Conservation (phyloP, 2,329 filamentous ascomycete genomes). For the Ceratocystis colombiana region DNA sequence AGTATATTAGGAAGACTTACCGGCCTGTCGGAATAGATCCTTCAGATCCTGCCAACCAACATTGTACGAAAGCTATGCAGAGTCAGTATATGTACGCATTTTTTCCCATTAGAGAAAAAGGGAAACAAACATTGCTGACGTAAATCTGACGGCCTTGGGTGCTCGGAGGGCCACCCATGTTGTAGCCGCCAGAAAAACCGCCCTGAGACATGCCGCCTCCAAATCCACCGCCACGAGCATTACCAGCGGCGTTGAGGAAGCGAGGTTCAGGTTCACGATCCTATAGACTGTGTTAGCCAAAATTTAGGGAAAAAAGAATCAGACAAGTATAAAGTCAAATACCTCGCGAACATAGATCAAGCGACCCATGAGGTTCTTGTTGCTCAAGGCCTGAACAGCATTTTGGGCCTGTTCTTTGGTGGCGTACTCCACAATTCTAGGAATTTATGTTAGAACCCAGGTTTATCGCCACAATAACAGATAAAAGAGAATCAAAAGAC, state of each 20-base stretch:
- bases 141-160: constrained; percentile 77
- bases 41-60: constrained; percentile 99
- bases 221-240: constrained; percentile 47
- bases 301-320: background rate
- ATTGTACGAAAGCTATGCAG: constrained; percentile 76
- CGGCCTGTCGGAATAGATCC: constrained; percentile 95
- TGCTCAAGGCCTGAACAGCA: constrained; percentile 94
- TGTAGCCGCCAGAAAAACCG: constrained; percentile 43
- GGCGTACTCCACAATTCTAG: constrained; percentile 99
- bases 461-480: background rate
- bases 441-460: constrained; percentile 13
- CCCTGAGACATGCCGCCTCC: constrained; percentile 34
- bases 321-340: constrained; percentile 31
- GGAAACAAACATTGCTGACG: constrained; percentile 84
- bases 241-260: constrained; percentile 64
- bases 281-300: constrained; percentile 38
- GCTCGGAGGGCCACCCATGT: constrained; percentile 42
- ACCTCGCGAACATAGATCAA: constrained; percentile 98
- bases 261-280: constrained; percentile 97
- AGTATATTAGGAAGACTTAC: constrained; percentile 45
- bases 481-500: constrained; percentile 34
- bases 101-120: constrained; percentile 25
- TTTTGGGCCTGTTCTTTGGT: constrained; percentile 98
- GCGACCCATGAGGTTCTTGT: constrained; percentile 96
- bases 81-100: constrained; percentile 28